A percentile compares a stretch with the other conserved stretches of the same genome.
Evolutionary conservation across 495 filamentous ascomycete genomes (phyloP).

Genomic region (Xylaria intraflava): DNA sequence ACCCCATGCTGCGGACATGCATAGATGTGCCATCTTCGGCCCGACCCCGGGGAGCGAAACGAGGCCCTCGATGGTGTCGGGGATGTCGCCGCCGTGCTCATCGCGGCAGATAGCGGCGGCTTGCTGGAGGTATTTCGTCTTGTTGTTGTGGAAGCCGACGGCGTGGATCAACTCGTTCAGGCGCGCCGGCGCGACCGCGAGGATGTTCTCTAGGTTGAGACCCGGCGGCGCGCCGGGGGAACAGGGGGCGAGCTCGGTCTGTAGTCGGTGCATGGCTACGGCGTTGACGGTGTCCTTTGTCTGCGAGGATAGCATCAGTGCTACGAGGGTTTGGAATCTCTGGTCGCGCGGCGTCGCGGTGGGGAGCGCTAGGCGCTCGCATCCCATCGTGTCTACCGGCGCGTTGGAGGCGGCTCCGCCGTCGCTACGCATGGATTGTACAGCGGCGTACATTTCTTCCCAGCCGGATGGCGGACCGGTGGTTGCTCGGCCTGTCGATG

Average conservation of each 20-base stretch:
- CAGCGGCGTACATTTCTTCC: conserved; percentile 72
- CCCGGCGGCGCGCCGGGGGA: conserved; percentile 31
- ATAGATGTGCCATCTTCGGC: conserved; percentile 96
- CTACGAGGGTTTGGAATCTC: conserved; percentile 84
- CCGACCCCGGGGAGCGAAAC: conserved; percentile 84
- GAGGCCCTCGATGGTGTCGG: conserved; percentile 69
- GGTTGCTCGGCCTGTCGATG: conserved; percentile 45
- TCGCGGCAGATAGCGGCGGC: conserved; percentile 68
- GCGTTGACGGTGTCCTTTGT: conserved; percentile 95
- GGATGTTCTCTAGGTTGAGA: conserved; percentile 71
- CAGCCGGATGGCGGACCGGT: conserved; percentile 70
- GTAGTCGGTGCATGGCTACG: conserved; percentile 70
- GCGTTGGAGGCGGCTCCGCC: conserved; percentile 58
- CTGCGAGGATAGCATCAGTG: conserved; percentile 93
- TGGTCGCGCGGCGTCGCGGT: conserved; percentile 53
- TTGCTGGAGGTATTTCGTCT: conserved; percentile 80
- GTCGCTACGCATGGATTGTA: conserved; percentile 68
- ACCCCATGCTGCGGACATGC: conserved; percentile 62
- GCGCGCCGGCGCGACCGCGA: conserved; percentile 58
- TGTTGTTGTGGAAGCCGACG: conserved; percentile 95
- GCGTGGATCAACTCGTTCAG: conserved; percentile 76
- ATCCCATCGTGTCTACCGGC: conserved; percentile 97
- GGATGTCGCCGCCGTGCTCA: conserved; percentile 68
- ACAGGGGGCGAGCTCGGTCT: conserved; percentile 56
- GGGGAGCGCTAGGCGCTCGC: conserved; percentile 64